phyloP scores from a whole-genome alignment of 106 monocot genomes.

The Acorus calamus region DNA sequence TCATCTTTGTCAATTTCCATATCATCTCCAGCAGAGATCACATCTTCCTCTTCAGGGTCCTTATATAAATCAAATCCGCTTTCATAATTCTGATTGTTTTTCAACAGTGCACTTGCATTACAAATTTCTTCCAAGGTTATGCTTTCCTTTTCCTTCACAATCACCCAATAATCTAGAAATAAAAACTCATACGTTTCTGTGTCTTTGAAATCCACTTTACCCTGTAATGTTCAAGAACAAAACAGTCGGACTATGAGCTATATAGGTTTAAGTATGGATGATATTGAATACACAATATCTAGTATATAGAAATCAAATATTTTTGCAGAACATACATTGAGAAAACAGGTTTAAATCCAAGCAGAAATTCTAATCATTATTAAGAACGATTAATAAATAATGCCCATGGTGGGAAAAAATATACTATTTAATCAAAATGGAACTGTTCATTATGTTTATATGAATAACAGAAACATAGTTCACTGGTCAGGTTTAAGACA shows the following conservation, averaged over 20 bases:
- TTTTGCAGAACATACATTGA: too few relatives aligned
- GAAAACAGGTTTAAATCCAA: too few relatives aligned
- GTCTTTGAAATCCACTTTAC: conserved; percentile 51
- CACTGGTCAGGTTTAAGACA: too few relatives aligned
- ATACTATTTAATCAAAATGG: too few relatives aligned
- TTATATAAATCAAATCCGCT: conserved; percentile 20
- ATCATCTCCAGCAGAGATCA: conserved; percentile 17
- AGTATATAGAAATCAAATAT: too few relatives aligned
- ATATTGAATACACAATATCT: too few relatives aligned
- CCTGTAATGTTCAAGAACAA: conserved; percentile 31
- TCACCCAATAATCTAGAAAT: conserved; percentile 82
- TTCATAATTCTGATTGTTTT: conserved; percentile 22
- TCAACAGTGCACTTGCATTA: conserved; percentile 30
- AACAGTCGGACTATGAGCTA: background rate
- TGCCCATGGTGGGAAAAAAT: too few relatives aligned
- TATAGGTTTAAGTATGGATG: background rate
- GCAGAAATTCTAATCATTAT: too few relatives aligned
- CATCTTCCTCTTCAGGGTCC: conserved; percentile 15
- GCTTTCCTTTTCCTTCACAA: conserved; percentile 53
- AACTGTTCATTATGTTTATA: too few relatives aligned
- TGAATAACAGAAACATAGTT: too few relatives aligned
- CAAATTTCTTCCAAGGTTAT: conserved; percentile 43
- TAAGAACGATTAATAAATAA: too few relatives aligned
- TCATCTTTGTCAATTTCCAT: conserved; percentile 16
- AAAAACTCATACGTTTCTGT: conserved; percentile 42